Conservation (phyloP, 768 basidiomycete species). For the Coprinopsis cinerea region DNA sequence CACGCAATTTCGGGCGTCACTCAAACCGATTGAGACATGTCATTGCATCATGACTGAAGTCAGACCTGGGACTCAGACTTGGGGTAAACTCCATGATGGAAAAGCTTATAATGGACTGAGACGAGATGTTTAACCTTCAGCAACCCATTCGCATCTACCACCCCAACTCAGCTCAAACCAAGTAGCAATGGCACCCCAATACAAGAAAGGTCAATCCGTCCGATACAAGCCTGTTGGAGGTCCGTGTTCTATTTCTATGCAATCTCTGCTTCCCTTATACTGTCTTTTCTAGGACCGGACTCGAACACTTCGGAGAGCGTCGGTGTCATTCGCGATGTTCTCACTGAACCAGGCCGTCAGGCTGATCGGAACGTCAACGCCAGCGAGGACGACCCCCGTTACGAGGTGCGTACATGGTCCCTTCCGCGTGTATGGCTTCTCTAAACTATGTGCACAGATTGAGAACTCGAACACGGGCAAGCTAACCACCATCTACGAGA, state of each 20-base stretch:
- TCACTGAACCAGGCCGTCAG: constrained; percentile 7
- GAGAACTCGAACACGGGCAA: constrained; percentile 10
- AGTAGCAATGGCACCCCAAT: constrained; percentile 12
- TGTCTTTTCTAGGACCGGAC: constrained; percentile 1
- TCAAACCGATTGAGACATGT: no score
- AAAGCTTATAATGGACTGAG: no score
- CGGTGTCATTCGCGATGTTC: neutral
- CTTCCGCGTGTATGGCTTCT: neutral
- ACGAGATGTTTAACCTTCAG: no score
- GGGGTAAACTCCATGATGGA: no score
- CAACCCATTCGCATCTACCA: no score
- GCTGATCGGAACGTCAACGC: constrained; percentile 8
- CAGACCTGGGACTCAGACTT: no score
- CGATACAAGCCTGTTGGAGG: constrained; percentile 10
- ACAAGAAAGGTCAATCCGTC: constrained; percentile 6
- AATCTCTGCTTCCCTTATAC: neutral
- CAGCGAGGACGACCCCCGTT: constrained; percentile 9
- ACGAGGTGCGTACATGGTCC: neutral
- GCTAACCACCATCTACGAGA: constrained; percentile 3
- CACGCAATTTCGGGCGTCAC: no score
- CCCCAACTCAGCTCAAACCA: no score
- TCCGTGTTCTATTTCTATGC: neutral
- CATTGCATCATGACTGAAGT: no score
- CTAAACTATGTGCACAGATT: neutral
- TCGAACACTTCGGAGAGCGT: constrained; percentile 7